These are phyloP conservation scores for Raddia guianensis DNA, from an alignment of 176 grass and related monocot species.

Conservation along the genomic window DNA sequence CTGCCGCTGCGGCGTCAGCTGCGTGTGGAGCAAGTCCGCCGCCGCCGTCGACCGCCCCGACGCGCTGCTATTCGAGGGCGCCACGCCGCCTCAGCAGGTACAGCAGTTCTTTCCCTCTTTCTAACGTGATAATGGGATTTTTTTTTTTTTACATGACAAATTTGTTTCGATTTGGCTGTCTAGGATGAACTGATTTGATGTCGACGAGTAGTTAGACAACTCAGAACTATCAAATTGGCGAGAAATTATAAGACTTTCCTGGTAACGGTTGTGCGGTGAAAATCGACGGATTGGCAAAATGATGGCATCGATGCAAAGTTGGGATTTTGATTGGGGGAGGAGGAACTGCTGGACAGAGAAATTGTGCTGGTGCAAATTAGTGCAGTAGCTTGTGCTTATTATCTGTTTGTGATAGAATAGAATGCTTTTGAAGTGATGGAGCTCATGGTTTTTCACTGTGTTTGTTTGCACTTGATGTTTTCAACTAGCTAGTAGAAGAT, in stretches of 20 bases:
- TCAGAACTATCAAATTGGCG: background rate
- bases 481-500: too few relatives aligned
- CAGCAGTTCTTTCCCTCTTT: conserved; percentile 3
- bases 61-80: conserved; percentile 75
- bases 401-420: background rate
- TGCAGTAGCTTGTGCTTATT: background rate
- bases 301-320: background rate
- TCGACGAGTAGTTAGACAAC: background rate
- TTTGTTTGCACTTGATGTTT: too few relatives aligned
- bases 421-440: background rate
- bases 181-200: background rate
- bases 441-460: too few relatives aligned
- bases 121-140: background rate
- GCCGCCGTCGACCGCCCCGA: conserved; percentile 67
- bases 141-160: background rate
- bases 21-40: conserved; percentile 81
- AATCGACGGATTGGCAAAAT: background rate
- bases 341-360: background rate
- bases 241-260: background rate
- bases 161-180: background rate
- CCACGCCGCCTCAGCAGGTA: conserved; percentile 69
- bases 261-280: background rate
- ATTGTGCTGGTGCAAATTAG: background rate
- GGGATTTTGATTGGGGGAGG: background rate
- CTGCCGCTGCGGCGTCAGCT: conserved; percentile 74